Evolutionary conservation across 2,329 filamentous ascomycete species (phyloP), one percentile per base, ranked within the genome.

Genomic region (Aspergillus chevalieri): DNA sequence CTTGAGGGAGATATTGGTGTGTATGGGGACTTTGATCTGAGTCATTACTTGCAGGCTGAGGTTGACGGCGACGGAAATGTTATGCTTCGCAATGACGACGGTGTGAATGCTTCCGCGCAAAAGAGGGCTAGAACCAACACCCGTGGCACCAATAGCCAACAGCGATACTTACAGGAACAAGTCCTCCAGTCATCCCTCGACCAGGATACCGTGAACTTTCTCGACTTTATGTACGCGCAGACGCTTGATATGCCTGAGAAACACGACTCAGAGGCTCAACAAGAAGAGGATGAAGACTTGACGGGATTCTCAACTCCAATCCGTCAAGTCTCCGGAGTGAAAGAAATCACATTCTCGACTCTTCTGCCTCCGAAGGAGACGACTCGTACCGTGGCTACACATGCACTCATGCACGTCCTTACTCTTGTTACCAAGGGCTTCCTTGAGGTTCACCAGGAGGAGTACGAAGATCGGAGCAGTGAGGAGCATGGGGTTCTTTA

Each of bases 391-490:
- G 82, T 89, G 10, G 87, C 85, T 7, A 83, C 86, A 2, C 86
- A 90, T 65, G 88, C 83, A 0, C 85, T 89, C 63, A 81, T 86
- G 70, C 87, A 93, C 64, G 76, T 88, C 2, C 77, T 94, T 12
- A 76, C 79, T 9, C 76, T 93, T 41, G 84, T 81, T 5, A 89
- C 82, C 2, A 88, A 84, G 67, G 78, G 78, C 2, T 66, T 79
- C 48, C 70, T 92, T 42, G 64, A 70, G 15, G 81, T 91, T 4
- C 68, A 78, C 53, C 89, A 95, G 67, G 67, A 70, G 33, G 58
- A 62, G 0, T 77, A 74, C 48, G 69, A 67, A 6, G 65, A 73
- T 46, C 41, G 47, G 4, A 63, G 58, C 33, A 54, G 34, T 10
- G 52, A 55, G 15, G 54, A 52, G 6, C 52, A 57, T 47, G 58